These are phyloP conservation scores for Auriscalpium orientale DNA, from an alignment of 768 basidiomycete genomes.

Conservation along the genomic window DNA sequence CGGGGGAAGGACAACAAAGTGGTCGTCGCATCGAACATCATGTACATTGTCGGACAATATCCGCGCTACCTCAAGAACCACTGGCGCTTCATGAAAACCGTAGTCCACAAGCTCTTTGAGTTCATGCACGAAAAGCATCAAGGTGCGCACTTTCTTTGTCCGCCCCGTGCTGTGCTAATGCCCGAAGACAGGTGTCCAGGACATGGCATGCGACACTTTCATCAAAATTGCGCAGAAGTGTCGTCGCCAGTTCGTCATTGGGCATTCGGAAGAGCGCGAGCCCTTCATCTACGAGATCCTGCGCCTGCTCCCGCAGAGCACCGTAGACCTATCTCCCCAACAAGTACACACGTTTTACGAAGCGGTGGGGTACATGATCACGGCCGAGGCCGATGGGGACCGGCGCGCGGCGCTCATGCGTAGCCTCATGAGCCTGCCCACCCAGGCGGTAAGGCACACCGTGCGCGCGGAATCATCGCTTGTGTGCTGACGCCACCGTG, in stretches of 20 bases:
- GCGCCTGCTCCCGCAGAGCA: slow-evolving; percentile 85
- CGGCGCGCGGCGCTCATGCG: slow-evolving; percentile 92
- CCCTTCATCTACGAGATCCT: slow-evolving; percentile 98
- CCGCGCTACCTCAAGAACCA: slow-evolving; percentile 99
- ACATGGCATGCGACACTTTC: slow-evolving; percentile 99
- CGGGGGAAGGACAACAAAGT: slow-evolving; percentile 99
- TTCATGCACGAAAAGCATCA: slow-evolving; percentile 99
- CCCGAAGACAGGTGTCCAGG: slow-evolving; percentile 39
- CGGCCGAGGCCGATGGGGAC: slow-evolving; percentile 95
- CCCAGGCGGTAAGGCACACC: slow-evolving; percentile 70
- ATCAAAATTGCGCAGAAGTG: slow-evolving; percentile 99
- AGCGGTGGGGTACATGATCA: slow-evolving; percentile 99
- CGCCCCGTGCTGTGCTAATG: no score
- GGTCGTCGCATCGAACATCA: slow-evolving; percentile 91
- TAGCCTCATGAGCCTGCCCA: slow-evolving; percentile 95
- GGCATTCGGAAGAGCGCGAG: slow-evolving; percentile 93
- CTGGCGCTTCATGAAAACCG: slow-evolving; percentile 99
- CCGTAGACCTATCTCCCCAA: slow-evolving; percentile 87
- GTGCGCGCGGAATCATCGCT: neutral
- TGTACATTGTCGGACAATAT: slow-evolving; percentile 99
- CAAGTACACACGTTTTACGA: slow-evolving; percentile 99
- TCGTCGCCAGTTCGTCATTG: slow-evolving; percentile 96
- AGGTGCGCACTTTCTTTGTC: slow-evolving; percentile 46
- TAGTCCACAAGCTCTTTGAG: slow-evolving; percentile 98
- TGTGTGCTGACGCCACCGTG: neutral